Evolutionary conservation across 139 green algal genomes (phyloP).

Genomic region (Chlorella sp.): DNA sequence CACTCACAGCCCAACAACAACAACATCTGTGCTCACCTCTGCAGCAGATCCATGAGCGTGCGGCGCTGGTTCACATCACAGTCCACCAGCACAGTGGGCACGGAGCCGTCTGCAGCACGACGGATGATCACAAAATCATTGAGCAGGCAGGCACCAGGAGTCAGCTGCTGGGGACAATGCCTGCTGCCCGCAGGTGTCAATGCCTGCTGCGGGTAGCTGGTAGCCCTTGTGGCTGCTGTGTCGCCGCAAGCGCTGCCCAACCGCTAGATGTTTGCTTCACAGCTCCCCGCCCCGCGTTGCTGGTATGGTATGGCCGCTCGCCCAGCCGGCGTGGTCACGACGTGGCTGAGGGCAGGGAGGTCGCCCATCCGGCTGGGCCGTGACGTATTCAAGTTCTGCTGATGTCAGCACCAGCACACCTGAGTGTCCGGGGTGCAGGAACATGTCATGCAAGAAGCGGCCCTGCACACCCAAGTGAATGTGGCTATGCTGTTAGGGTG

Average conservation of each 20-base stretch:
- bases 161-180: not conserved
- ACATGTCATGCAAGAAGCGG: slow-evolving; percentile 19
- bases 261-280: not conserved
- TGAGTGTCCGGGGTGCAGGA: not conserved
- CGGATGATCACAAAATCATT: not conserved
- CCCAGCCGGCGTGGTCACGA: not conserved
- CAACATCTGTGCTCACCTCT: not conserved
- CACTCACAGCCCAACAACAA: not conserved
- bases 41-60: slow-evolving; percentile 22
- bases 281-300: too few species aligned
- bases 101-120: not conserved
- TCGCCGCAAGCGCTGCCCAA: not conserved
- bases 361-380: too few species aligned
- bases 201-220: not conserved
- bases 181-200: too few species aligned
- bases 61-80: slow-evolving; percentile 12
- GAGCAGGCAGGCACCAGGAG: not conserved
- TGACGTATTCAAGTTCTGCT: too few species aligned
- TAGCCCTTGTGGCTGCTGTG: not conserved
- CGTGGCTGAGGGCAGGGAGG: not conserved
- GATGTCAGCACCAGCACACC: not conserved
- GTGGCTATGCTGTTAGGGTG: not conserved
- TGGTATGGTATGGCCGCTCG: not conserved
- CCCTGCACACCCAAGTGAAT: not conserved
- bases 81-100: slow-evolving; percentile 20